Evolutionary conservation across 2,329 filamentous ascomycete genomes (phyloP).

Genomic region (Botrytis cinerea): DNA sequence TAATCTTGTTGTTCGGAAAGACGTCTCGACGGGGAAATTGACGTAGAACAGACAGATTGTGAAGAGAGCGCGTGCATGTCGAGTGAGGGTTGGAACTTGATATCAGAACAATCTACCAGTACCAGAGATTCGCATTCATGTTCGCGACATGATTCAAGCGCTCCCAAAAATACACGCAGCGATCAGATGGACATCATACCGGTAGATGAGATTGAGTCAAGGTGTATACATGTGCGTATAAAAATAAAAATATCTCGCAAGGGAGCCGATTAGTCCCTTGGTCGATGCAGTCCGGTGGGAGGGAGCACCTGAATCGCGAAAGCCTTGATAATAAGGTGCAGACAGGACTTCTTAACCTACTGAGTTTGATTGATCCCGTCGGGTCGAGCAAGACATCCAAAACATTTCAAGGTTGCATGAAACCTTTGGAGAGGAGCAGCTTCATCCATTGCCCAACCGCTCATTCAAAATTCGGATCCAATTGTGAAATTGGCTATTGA

Average conservation of each 20-base stretch:
- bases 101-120: neutral
- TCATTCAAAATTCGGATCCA: constrained; percentile 4
- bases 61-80: neutral
- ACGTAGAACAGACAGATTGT: neutral
- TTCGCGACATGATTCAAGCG: neutral
- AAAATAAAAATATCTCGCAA: neutral
- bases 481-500: constrained; percentile 16
- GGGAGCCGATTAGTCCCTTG: neutral
- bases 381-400: constrained; percentile 13
- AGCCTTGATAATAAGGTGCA: neutral
- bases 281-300: neutral
- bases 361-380: neutral
- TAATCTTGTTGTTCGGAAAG: neutral
- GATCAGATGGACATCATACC: neutral
- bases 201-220: neutral
- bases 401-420: constrained; percentile 15
- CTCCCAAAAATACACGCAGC: neutral
- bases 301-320: neutral
- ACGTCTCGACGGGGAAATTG: neutral
- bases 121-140: neutral
- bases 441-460: constrained; percentile 3
- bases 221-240: neutral
- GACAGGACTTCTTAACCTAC: no score
- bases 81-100: neutral
- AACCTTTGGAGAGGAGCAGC: constrained; percentile 16